phyloP scores from a whole-genome alignment of 129 eudicot genomes.

The Cynara cardunculus region DNA sequence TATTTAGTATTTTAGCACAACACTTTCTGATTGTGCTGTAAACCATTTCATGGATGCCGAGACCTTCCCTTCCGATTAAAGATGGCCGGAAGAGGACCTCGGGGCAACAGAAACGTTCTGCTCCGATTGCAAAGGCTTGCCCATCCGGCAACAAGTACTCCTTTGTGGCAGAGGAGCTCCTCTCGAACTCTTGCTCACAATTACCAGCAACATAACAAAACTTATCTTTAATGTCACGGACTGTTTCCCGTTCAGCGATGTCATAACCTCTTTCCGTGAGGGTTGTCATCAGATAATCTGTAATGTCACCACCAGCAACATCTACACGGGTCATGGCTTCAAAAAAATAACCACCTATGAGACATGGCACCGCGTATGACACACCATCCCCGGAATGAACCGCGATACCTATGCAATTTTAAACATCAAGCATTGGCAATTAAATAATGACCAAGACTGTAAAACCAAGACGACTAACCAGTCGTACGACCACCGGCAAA shows the following conservation, averaged over 20 bases:
- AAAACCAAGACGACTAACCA: slow-evolving; percentile 16
- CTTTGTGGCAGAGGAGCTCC: slow-evolving; percentile 33
- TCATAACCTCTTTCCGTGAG: slow-evolving; percentile 41
- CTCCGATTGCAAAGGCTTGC: background rate
- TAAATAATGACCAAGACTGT: background rate
- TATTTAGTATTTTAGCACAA: no score
- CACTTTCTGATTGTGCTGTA: background rate
- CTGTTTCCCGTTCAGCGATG: slow-evolving; percentile 46
- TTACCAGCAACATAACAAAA: slow-evolving; percentile 27
- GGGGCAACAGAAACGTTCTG: background rate
- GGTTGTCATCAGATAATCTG: slow-evolving; percentile 28
- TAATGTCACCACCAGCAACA: slow-evolving; percentile 27
- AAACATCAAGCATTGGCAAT: background rate
- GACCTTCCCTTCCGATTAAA: background rate
- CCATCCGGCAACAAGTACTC: slow-evolving; percentile 23
- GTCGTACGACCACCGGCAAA: slow-evolving; percentile 42
- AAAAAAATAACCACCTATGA: background rate
- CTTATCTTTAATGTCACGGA: slow-evolving; percentile 46
- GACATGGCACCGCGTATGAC: slow-evolving; percentile 16
- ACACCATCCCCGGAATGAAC: slow-evolving; percentile 32
- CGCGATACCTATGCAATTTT: slow-evolving; percentile 19
- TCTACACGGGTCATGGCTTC: background rate
- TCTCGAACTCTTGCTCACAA: slow-evolving; percentile 32
- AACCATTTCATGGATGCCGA: background rate
- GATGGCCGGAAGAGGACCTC: background rate